These are phyloP conservation scores for Diversispora eburnea DNA, from an alignment of 192 early-diverging fungal genomes.

Conservation along the genomic window DNA sequence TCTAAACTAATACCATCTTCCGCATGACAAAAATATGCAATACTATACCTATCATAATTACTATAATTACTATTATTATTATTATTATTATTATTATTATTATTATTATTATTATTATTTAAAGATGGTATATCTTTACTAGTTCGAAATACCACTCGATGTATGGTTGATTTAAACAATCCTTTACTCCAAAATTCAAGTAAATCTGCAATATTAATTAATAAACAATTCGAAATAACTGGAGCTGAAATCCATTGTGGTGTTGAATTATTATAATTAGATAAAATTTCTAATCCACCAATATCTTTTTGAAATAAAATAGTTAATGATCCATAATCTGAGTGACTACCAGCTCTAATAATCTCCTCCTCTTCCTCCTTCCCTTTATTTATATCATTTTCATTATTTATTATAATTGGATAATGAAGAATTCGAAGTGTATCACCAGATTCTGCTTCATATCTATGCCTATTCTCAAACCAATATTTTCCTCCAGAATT, in stretches of 20 bases:
- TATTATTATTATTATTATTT: too few species aligned
- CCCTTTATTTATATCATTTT: constrained; percentile 41
- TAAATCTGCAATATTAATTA: constrained; percentile 64
- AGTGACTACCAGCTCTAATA: constrained; percentile 36
- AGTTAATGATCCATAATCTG: constrained; percentile 69
- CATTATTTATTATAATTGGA: constrained; percentile 41
- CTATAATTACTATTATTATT: constrained; percentile 16
- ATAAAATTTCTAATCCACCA: constrained; percentile 54
- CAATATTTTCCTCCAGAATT: constrained; percentile 47
- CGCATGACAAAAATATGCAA: constrained; percentile 62
- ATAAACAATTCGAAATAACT: constrained; percentile 48
- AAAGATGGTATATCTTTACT: too few species aligned
- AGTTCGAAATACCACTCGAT: constrained; percentile 51
- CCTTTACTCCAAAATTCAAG: constrained; percentile 63
- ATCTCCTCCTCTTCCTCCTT: constrained; percentile 26
- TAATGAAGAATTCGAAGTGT: constrained; percentile 62
- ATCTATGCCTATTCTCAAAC: constrained; percentile 49
- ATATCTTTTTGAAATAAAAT: constrained; percentile 64
- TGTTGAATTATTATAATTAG: constrained; percentile 17
- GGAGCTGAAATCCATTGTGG: constrained; percentile 57
- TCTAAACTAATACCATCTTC: constrained; percentile 45
- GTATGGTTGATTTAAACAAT: constrained; percentile 56
- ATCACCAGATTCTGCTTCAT: constrained; percentile 42
- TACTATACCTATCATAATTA: constrained; percentile 53
- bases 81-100: constrained; percentile 19